Base-by-base conservation (phyloP, 805 yeast species). In the Debaryomyces prosopidis region DNA sequence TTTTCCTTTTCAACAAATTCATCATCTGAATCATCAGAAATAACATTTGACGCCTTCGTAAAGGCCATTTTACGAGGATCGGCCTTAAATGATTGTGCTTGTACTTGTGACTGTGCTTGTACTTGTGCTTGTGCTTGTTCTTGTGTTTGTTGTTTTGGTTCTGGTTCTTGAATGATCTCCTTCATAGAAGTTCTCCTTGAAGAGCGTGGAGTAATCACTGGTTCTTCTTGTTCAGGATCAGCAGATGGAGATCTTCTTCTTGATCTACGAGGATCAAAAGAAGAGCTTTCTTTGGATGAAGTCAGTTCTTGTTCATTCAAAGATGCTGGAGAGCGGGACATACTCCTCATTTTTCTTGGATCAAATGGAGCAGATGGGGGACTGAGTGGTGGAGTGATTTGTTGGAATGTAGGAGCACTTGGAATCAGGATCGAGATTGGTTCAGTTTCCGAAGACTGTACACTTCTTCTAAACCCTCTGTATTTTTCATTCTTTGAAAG, bases 391-490 rank as follows among this genome's bases (percentile, higher is more conserved):
- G 9, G 32, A 17, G 38, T 37, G 10, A 42, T 46, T 35, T 40
- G 42, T 41, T 42, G 49, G 39, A 49, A 49, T 18, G 28, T 40
- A 14, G 16, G 32, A 4, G 49, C 15, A 34, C 39, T 39, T 6
- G 67, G 66, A 35, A 62, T 49, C 23, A 51, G 45, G 34, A 63
- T 54, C 11, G 59, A 49, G 36, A 62, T 54, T 20, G 65, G 65
- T 27, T 54, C 59, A 36, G 45, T 23, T 12, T 46, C 35, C 5
- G 61, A 52, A 23, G 50, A 46, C 26, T 55, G 49, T 12, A 53
- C 57, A 47, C 63, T 65, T 58, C 76, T 62, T 62, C 76, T 69
- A 55, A 72, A 72, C 1, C 76, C 76, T 46, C 53, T 65, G 54
- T 72, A 72, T 45, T 67, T 71, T 36, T 61, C 68, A 47, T 68